Conservation (phyloP, 257 asterid genomes). For the Plantago ovata region DNA sequence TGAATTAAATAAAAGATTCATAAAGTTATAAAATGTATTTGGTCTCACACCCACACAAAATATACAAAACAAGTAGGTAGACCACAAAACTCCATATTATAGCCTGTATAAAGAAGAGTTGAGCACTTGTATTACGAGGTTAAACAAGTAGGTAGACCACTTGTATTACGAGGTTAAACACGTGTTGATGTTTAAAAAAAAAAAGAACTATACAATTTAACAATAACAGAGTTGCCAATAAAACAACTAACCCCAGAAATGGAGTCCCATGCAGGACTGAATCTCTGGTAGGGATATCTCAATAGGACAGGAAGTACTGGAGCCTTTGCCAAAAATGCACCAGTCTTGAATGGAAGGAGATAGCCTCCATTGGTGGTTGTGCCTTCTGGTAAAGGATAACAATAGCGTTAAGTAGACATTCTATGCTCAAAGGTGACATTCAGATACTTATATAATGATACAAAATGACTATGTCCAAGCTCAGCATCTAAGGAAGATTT, state of each 20-base stretch:
- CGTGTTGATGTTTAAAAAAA: background rate
- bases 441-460: conserved; percentile 11
- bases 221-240: conserved; percentile 1
- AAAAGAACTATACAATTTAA: background rate
- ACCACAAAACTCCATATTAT: too few species aligned
- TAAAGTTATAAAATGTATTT: too few species aligned
- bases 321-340: conserved; percentile 84
- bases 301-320: conserved; percentile 89
- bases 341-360: conserved; percentile 95
- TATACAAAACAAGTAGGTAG: too few species aligned
- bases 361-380: conserved; percentile 94
- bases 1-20: too few species aligned
- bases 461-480: background rate
- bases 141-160: background rate
- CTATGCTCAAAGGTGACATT: conserved; percentile 1
- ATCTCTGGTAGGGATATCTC: conserved; percentile 87
- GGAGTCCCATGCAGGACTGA: conserved; percentile 98
- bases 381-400: conserved; percentile 60
- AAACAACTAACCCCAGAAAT: conserved; percentile 83
- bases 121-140: background rate
- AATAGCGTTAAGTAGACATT: conserved; percentile 2
- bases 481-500: background rate
- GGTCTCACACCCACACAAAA: too few species aligned
- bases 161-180: background rate
- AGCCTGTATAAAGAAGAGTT: background rate